phyloP scores from a whole-genome alignment of 2,329 filamentous ascomycete species.

The Emmonsia crescens region DNA sequence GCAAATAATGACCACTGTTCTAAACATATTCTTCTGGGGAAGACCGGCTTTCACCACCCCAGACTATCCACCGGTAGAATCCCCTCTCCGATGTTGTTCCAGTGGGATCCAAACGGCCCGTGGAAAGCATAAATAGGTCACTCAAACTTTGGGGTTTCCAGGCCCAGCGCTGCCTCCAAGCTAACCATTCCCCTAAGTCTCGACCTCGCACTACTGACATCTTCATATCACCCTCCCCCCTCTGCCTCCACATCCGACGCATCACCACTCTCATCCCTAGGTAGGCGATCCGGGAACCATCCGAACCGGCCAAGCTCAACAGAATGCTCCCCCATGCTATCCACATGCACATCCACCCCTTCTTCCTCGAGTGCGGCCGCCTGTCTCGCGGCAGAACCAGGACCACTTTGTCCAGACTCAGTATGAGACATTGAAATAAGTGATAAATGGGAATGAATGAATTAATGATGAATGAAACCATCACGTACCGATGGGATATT shows the following conservation, averaged over 20 bases:
- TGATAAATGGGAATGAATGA: background rate
- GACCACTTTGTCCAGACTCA: constrained; percentile 22
- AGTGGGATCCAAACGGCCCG: background rate
- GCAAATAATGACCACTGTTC: background rate
- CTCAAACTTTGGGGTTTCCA: no score
- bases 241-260: constrained; percentile 4
- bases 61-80: background rate
- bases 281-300: constrained; percentile 42
- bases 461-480: background rate
- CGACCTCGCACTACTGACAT: background rate
- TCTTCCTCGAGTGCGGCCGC: constrained; percentile 31
- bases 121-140: no score
- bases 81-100: background rate
- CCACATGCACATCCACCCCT: constrained; percentile 32
- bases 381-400: constrained; percentile 34
- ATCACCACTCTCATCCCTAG: constrained; percentile 31
- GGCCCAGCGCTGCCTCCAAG: no score
- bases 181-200: no score
- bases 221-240: no score
- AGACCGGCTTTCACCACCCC: no score
- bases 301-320: constrained; percentile 34
- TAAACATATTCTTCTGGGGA: background rate
- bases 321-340: constrained; percentile 35
- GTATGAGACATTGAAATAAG: background rate
- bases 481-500: constrained; percentile 68